Conservation (phyloP, 345 rosid genomes). For the Hypericum androsaemum region DNA sequence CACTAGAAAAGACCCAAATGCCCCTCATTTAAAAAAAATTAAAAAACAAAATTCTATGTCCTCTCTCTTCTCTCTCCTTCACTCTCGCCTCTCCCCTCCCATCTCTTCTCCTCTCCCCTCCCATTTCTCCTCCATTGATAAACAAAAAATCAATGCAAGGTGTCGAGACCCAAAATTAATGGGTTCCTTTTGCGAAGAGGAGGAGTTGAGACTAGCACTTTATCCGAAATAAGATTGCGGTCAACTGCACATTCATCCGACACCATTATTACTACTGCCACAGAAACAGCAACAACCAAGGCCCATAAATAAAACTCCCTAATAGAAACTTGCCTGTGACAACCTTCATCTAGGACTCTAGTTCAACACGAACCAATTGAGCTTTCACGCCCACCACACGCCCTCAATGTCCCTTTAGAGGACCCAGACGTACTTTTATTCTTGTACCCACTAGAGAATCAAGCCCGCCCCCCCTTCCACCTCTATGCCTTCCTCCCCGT, state of each 20-base stretch:
- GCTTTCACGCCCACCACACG: slow-evolving; percentile 84
- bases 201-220: slow-evolving; percentile 57
- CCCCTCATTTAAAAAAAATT: too few species aligned
- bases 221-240: slow-evolving; percentile 65
- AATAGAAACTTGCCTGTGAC: slow-evolving; percentile 59
- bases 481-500: slow-evolving; percentile 74
- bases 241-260: slow-evolving; percentile 72
- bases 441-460: slow-evolving; percentile 69
- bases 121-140: too few species aligned
- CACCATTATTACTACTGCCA: slow-evolving; percentile 10
- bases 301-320: slow-evolving; percentile 5
- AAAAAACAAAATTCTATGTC: too few species aligned
- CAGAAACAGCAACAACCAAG: slow-evolving; percentile 12
- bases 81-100: too few species aligned
- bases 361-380: slow-evolving; percentile 66
- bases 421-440: slow-evolving; percentile 73
- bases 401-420: slow-evolving; percentile 76
- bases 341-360: slow-evolving; percentile 86
- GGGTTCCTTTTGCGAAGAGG: too few species aligned
- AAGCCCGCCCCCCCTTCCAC: slow-evolving; percentile 83
- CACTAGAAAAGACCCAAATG: too few species aligned
- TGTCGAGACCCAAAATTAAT: too few species aligned
- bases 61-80: too few species aligned
- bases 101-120: too few species aligned
- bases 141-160: too few species aligned